Conservation (phyloP, 108 stramenopile genomes). For the Pseudonitzschia multiseries region DNA sequence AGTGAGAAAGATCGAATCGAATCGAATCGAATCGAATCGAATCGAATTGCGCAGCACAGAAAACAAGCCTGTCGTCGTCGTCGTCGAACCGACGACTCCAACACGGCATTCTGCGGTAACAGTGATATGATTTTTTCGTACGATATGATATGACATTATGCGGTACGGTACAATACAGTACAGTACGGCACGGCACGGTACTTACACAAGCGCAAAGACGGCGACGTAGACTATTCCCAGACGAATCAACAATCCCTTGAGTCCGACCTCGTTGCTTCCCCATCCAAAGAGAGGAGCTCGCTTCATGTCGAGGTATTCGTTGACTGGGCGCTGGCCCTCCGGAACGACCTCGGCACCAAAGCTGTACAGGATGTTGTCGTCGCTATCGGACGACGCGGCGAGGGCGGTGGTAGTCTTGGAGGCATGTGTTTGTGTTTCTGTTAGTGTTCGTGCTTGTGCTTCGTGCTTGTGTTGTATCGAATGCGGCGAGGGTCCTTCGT, state of each 20-base stretch:
- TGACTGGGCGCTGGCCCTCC: constrained; percentile 71
- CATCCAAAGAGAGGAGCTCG: constrained; percentile 74
- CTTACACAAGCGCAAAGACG: constrained; percentile 39
- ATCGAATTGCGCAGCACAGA: too few species aligned
- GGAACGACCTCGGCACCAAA: constrained; percentile 87
- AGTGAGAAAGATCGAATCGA: not conserved
- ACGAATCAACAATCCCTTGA: constrained; percentile 38
- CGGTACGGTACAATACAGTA: too few species aligned
- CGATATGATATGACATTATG: too few species aligned
- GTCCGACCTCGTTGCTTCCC: constrained; percentile 63
- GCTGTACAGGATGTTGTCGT: constrained; percentile 27
- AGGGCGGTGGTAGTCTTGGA: not conserved
- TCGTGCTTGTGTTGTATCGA: too few species aligned
- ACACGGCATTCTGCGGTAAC: too few species aligned
- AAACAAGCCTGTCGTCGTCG: too few species aligned
- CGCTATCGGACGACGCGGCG: not conserved
- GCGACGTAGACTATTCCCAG: constrained; percentile 50
- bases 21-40: too few species aligned
- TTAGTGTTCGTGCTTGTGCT: not conserved
- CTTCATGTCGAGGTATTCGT: constrained; percentile 78
- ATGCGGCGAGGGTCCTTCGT: too few species aligned
- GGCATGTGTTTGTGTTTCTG: too few species aligned
- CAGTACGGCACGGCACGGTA: not conserved
- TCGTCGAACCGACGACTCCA: too few species aligned
- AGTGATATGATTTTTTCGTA: too few species aligned